phyloP scores from a whole-genome alignment of 192 early-diverging fungal species.

The Pecoramyces ruminantium region DNA sequence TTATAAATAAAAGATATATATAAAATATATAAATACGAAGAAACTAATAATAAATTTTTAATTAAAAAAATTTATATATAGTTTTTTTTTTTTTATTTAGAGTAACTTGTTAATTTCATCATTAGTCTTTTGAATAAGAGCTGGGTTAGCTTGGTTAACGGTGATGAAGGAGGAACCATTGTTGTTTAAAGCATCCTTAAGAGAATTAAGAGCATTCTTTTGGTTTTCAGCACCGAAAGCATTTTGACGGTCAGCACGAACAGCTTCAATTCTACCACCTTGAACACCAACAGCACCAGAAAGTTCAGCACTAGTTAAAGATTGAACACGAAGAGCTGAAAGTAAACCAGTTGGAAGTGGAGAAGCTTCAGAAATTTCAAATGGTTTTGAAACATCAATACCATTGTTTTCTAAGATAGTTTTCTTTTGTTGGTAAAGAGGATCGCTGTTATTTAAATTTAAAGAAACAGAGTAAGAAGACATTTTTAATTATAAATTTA shows the following conservation, averaged over 20 bases:
- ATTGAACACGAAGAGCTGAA: not conserved
- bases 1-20: no score
- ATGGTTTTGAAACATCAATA: not conserved
- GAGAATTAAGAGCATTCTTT: not conserved
- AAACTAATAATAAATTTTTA: no score
- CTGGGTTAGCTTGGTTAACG: not conserved
- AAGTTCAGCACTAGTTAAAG: not conserved
- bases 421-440: not conserved
- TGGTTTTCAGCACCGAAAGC: not conserved
- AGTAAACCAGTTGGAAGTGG: not conserved
- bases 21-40: no score
- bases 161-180: not conserved
- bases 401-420: not conserved
- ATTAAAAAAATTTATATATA: no score
- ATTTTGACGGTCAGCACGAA: not conserved
- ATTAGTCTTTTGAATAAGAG: not conserved
- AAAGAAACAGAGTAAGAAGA: not conserved
- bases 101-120: not conserved
- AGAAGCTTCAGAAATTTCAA: not conserved
- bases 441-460: not conserved
- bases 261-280: not conserved
- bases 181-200: not conserved
- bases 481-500: not conserved
- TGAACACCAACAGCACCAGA: not conserved
- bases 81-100: not conserved